Evolutionary conservation across 78 protist genomes (phyloP), one percentile per base, ranked within the genome.

Genomic region (Planoprotostelium fungivorum): DNA sequence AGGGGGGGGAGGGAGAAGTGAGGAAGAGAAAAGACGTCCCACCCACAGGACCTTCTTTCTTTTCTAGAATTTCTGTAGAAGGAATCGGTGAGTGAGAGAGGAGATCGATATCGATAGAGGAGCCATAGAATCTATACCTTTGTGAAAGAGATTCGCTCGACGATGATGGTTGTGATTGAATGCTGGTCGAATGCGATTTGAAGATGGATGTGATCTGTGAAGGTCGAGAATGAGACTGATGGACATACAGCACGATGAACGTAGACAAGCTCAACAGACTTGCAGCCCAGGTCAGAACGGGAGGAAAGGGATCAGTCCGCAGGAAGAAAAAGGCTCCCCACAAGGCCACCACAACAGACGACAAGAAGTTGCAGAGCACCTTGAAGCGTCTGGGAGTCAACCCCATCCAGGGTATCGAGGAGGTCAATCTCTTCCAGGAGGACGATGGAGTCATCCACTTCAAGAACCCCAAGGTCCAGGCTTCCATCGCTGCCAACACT

Each of bases 221-320:
- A n/a, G n/a, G n/a, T n/a, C n/a, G n/a, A n/a, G n/a, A n/a, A n/a
- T n/a, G n/a, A n/a, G n/a, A n/a, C n/a, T n/a, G n/a, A n/a, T n/a
- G n/a, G n/a, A n/a, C n/a, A n/a, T n/a, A n/a, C n/a, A 51, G 5
- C 73, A 25, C 5, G 91, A 89, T 89, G 91, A 88, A 89, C 35
- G 36, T 83, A 35, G 89, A 90, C 88, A 94, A 89, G 89, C 93
- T 94, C 84, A 35, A 89, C 38, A 89, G 51, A 84, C 86, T 88
- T 36, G 94, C 92, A 23, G 89, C 34, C 88, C 63, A 84, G 38
- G 94, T 91, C 25, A 94, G 98, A 73, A 96, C 95, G 1, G 98
- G 98, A 51, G 98, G 98, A 85, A 95, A 93, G 95, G 98, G 98
- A 85, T 88, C 98, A 16, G 92, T 90, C 29, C 95, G 98, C 37